These are phyloP conservation scores for Pigoraptor vietnamica DNA, from an alignment of 78 protist species.

Conservation along the genomic window DNA sequence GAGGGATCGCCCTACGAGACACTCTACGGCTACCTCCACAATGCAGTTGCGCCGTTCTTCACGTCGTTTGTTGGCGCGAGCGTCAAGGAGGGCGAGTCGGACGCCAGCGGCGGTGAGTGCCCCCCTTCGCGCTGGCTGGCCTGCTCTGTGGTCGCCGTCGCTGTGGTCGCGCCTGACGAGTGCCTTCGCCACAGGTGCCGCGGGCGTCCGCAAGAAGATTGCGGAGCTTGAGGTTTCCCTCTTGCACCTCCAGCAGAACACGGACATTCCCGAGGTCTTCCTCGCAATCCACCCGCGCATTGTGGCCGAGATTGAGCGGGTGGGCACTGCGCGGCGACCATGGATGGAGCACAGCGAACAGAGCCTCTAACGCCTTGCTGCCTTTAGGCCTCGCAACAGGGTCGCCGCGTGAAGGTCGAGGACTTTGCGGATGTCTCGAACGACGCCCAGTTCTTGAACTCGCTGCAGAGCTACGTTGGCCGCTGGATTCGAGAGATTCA, in stretches of 20 bases:
- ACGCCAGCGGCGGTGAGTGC: constrained; percentile 25
- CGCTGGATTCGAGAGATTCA: constrained; percentile 50
- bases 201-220: constrained; percentile 60
- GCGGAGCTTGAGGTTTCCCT: constrained; percentile 65
- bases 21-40: constrained; percentile 57
- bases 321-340: background rate
- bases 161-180: background rate
- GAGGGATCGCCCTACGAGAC: constrained; percentile 57
- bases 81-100: constrained; percentile 23
- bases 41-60: constrained; percentile 66
- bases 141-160: background rate
- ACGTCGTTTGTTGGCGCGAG: background rate
- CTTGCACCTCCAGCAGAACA: constrained; percentile 56
- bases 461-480: background rate
- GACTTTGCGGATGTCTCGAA: background rate
- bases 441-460: background rate
- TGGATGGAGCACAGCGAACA: background rate
- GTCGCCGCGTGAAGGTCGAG: background rate
- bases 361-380: background rate
- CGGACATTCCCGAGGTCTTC: constrained; percentile 58
- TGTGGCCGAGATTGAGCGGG: background rate
- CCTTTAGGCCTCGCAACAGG: background rate
- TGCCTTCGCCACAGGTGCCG: constrained; percentile 5
- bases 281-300: constrained; percentile 49
- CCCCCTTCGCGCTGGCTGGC: background rate